Evolutionary conservation across 306 rosid genomes (phyloP), one percentile per base, ranked within the genome.

Genomic region (Vigna radiata): DNA sequence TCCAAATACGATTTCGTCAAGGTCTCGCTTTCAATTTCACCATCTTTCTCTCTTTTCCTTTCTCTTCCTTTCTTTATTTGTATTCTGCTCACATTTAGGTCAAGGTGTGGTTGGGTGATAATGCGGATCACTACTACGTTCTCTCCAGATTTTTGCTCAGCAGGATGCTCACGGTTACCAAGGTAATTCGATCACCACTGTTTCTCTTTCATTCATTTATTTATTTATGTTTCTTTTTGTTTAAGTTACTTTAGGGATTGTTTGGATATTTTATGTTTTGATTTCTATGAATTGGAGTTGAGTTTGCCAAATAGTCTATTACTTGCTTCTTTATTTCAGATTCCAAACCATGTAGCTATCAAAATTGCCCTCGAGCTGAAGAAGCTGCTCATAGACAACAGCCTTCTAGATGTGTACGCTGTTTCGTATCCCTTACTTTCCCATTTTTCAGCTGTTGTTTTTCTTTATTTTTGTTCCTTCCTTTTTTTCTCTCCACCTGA

Each of bases 1-100:
- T 94, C 97, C 92, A 95, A 95, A 83, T 92, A 95, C 74, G 98
- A 95, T 88, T 95, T 90, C 78, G 96, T 95, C 71, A 90, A 95
- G 97, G 98, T 82, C 2, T 69, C 14, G 53, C 77, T 61, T 69
- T 72, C 50, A 66, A 25, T 56, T 82, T 78, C 60, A n/a, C 6
- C 1, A 56, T 3, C 0, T 7, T 46, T 13, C 50, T 31, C 17
- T 11, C 48, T 7, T 48, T 37, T 36, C 66, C 15, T 23, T 8
- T 36, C 31, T 58, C n/a, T 59, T 7, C 13, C 12, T 41, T 36
- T 68, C 5, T 70, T 12, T 7, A 15, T 46, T 54, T 79, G n/a
- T 15, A 31, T 7, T 72, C 5, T 63, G 80, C 27, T 44, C 61
- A 23, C 70, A 36, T 47, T 1, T 79, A 92, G 98, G 98, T 92